These are phyloP conservation scores for Amoebophrya sp. DNA, from an alignment of 169 alveolate genomes.

Conservation along the genomic window DNA sequence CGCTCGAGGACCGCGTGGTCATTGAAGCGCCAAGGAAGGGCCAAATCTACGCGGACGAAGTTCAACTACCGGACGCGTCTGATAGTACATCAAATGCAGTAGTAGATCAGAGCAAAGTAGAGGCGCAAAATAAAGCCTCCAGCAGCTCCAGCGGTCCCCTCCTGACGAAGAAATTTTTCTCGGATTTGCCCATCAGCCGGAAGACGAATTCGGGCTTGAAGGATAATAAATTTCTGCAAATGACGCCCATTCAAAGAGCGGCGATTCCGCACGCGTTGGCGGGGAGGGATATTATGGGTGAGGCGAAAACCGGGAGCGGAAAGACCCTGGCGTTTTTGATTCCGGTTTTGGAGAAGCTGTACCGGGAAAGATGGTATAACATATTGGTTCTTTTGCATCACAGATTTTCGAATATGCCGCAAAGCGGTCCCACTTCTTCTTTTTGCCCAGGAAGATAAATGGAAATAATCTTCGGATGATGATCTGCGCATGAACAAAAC, in stretches of 20 bases:
- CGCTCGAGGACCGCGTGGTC: background rate
- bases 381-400: conserved; percentile 24
- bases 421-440: background rate
- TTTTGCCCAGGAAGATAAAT: background rate
- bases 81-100: no score
- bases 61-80: no score
- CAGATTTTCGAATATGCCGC: background rate
- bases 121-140: background rate
- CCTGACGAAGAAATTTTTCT: conserved; percentile 47
- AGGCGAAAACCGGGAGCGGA: conserved; percentile 85
- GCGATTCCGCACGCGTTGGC: conserved; percentile 77
- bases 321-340: conserved; percentile 81
- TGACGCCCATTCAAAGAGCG: conserved; percentile 79
- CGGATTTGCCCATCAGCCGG: conserved; percentile 75
- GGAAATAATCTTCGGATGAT: background rate
- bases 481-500: background rate
- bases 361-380: conserved; percentile 63
- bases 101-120: no score
- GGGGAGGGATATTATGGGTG: conserved; percentile 70
- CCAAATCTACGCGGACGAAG: background rate
- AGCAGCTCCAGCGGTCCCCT: background rate
- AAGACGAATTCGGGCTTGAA: conserved; percentile 66
- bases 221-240: conserved; percentile 64
- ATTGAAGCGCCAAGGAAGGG: background rate
- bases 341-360: conserved; percentile 79